Evolutionary conservation across 1,284 basidiomycete genomes (phyloP).

Genomic region (Trametes hirsuta): DNA sequence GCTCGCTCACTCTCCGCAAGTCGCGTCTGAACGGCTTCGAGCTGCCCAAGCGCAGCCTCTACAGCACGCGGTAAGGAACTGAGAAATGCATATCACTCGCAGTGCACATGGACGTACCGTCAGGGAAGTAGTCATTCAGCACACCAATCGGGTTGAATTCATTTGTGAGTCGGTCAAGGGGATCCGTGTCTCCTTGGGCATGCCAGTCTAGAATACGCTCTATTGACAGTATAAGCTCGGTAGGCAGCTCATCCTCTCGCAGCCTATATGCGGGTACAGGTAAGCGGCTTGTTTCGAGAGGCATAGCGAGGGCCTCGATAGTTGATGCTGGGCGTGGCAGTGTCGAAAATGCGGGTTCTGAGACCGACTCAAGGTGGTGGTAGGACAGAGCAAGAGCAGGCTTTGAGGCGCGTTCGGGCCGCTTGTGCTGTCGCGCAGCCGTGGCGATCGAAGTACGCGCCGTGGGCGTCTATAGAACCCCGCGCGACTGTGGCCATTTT

Average conservation of each 20-base stretch:
- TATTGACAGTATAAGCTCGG: slow-evolving; percentile 68
- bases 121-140: slow-evolving; percentile 75
- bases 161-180: slow-evolving; percentile 59
- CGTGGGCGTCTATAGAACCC: slow-evolving; percentile 5
- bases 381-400: background rate
- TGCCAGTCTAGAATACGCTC: slow-evolving; percentile 66
- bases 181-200: slow-evolving; percentile 47
- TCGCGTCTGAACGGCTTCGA: slow-evolving; percentile 63
- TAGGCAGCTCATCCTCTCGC: slow-evolving; percentile 55
- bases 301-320: slow-evolving; percentile 1
- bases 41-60: slow-evolving; percentile 71
- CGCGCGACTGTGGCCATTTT: slow-evolving; percentile 21
- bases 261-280: slow-evolving; percentile 19
- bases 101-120: slow-evolving; percentile 54
- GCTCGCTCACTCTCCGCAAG: slow-evolving; percentile 63
- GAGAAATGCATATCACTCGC: background rate
- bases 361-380: background rate
- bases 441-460: background rate
- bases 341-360: background rate
- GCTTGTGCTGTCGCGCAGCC: background rate
- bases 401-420: background rate
- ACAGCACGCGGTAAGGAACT: background rate
- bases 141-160: slow-evolving; percentile 61
- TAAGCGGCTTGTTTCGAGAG: slow-evolving; percentile 14
- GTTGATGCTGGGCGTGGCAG: too few species aligned